Percentiles rank a stretch among this genome's conserved stretches.
phyloP scores from a whole-genome alignment of 192 early-diverging fungal species.

The Podila verticillata region DNA sequence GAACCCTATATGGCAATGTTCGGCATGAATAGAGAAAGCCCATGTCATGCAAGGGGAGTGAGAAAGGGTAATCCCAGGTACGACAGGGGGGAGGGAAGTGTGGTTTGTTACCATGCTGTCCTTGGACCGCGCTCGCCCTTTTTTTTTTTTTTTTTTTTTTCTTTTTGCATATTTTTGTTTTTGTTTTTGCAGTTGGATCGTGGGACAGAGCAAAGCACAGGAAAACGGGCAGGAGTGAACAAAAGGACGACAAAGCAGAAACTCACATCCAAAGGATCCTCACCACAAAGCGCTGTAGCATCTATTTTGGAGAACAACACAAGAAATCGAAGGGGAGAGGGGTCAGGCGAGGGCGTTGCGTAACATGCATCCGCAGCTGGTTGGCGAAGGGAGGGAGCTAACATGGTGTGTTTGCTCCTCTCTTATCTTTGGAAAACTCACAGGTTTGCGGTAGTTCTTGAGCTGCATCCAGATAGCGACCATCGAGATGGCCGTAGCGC shows the following conservation, averaged over 20 bases:
- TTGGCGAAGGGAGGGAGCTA: no score
- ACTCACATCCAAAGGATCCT: conserved; percentile 31
- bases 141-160: no score
- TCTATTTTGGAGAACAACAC: not conserved
- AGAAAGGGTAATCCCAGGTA: not conserved
- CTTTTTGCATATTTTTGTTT: not conserved
- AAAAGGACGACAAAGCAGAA: not conserved
- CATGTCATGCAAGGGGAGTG: not conserved
- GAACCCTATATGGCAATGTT: conserved; percentile 73
- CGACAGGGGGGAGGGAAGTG: not conserved
- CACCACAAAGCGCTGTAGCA: conserved; percentile 25
- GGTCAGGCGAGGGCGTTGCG: not conserved
- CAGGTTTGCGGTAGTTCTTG: conserved; percentile 70
- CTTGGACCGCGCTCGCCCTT: no score
- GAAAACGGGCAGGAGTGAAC: not conserved
- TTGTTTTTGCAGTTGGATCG: no score
- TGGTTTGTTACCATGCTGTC: not conserved
- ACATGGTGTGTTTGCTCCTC: no score
- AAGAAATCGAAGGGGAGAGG: not conserved
- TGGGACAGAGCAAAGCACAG: no score
- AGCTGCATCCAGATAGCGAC: conserved; percentile 64
- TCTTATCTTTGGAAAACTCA: conserved; percentile 20
- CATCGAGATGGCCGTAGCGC: conserved; percentile 26
- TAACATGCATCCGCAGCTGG: no score
- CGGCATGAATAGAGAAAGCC: conserved; percentile 59